Evolutionary conservation across 2,329 filamentous ascomycete species (phyloP).

Genomic region (Trichoderma sp.): DNA sequence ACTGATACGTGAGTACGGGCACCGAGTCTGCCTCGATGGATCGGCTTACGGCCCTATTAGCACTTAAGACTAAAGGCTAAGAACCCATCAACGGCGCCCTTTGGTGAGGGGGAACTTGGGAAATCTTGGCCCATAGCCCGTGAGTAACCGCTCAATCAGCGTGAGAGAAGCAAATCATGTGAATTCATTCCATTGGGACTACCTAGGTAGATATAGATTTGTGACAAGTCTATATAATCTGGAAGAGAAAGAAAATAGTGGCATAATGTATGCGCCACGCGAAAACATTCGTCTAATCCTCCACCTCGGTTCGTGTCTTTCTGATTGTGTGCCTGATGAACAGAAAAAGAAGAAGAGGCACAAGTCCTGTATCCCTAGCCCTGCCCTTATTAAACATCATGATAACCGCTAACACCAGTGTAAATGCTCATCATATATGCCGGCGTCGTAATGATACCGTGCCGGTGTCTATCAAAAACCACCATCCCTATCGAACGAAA

Average conservation of each 20-base stretch:
- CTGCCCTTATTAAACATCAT: conserved; percentile 11
- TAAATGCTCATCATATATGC: conserved; percentile 18
- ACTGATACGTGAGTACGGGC: background rate
- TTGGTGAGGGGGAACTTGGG: conserved; percentile 11
- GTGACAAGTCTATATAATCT: background rate
- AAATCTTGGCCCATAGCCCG: background rate
- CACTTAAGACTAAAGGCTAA: background rate
- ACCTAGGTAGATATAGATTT: background rate
- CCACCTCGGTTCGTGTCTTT: background rate
- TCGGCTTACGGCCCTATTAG: background rate
- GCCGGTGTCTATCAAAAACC: conserved; percentile 1
- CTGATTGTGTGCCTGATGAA: background rate
- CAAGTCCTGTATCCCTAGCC: conserved; percentile 5
- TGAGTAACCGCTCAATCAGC: background rate
- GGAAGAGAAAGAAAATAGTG: background rate
- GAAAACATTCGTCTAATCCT: background rate
- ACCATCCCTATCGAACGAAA: background rate
- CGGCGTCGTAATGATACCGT: background rate
- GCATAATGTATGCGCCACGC: background rate
- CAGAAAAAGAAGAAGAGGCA: background rate
- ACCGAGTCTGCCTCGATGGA: background rate
- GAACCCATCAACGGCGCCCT: conserved; percentile 4
- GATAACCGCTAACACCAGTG: conserved; percentile 15
- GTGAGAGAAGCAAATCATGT: background rate
- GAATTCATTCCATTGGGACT: background rate